Evolutionary conservation across 176 grass and related monocot genomes (phyloP).

Genomic region (barley (Hordeum vulgare)): DNA sequence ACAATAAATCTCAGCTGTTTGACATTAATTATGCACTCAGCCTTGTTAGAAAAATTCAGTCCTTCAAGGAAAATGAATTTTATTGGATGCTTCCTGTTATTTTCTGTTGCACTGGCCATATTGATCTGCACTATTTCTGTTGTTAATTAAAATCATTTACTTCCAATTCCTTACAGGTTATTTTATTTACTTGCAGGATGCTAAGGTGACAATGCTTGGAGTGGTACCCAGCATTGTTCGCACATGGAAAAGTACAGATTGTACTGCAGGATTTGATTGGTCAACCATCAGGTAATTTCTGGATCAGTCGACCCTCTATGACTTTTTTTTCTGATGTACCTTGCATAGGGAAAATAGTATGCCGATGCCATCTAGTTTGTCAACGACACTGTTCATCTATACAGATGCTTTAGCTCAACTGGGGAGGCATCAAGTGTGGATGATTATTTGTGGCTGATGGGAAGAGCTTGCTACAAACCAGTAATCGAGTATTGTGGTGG

Average conservation of each 20-base stretch:
- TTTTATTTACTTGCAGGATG: conserved; percentile 51
- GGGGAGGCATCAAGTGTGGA: conserved; percentile 96
- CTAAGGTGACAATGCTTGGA: conserved; percentile 97
- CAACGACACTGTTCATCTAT: conserved; percentile 6
- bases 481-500: conserved; percentile 95
- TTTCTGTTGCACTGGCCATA: neutral
- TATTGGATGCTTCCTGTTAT: conserved; percentile 8
- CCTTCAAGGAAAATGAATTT: neutral
- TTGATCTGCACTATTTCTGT: neutral
- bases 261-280: conserved; percentile 83
- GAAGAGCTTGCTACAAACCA: conserved; percentile 93
- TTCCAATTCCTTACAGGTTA: neutral
- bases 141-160: neutral
- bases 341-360: conserved; percentile 1
- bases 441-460: conserved; percentile 98
- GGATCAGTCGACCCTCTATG: neutral
- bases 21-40: neutral
- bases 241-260: conserved; percentile 81
- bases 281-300: conserved; percentile 66
- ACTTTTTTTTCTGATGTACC: neutral
- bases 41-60: neutral
- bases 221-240: conserved; percentile 91
- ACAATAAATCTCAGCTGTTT: neutral
- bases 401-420: conserved; percentile 90
- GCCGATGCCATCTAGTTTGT: conserved; percentile 20